Evolutionary conservation across 208 protist species (phyloP), one percentile per base, ranked within the genome.

Genomic region (Leishmania major): DNA sequence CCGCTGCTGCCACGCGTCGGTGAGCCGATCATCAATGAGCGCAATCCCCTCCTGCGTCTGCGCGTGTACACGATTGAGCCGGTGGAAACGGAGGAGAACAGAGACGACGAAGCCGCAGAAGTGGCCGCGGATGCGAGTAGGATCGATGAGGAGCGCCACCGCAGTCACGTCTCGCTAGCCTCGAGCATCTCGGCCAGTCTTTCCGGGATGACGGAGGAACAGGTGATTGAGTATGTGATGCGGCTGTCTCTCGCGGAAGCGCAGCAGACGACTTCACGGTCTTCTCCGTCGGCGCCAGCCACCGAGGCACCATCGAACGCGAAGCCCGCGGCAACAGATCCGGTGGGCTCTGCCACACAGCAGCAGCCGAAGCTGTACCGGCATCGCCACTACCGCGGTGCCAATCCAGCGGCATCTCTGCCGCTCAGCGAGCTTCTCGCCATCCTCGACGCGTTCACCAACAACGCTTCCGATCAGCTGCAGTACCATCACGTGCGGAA

Each of bases 401-500:
- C 75, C 60, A 59, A 45, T 11, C 57, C 78, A 22, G 15, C 78
- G 37, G 15, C 78, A 15, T 84, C 82, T 10, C 74, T 86, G 49
- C 79, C 75, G 19, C 89, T 88, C 60, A 91, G 91, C 59, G 88
- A 95, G 71, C 87, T 94, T 49, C 81, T 96, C 59, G 90, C 85
- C 8, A 31, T 96, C 13, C 80, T 94, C 47, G 91, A 96, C 74
- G 85, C 88, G 28, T 87, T 96, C 74, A 91, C 92, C 77, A 89
- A 88, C 76, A 86, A 84, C 40, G 90, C 88, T 8, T 78, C 84
- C 45, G 87, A 89, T 59, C 87, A 91, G 72, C 83, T 82, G 62
- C 72, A 79, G n/a, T 76, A 80, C 57, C 70, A 86, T 8, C 79
- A 78, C 55, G 82, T 94, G 31, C 70, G 84, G 37, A 87, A 94